Evolutionary conservation across 257 asterid genomes (phyloP).

Genomic region (Solanum dulcamara): DNA sequence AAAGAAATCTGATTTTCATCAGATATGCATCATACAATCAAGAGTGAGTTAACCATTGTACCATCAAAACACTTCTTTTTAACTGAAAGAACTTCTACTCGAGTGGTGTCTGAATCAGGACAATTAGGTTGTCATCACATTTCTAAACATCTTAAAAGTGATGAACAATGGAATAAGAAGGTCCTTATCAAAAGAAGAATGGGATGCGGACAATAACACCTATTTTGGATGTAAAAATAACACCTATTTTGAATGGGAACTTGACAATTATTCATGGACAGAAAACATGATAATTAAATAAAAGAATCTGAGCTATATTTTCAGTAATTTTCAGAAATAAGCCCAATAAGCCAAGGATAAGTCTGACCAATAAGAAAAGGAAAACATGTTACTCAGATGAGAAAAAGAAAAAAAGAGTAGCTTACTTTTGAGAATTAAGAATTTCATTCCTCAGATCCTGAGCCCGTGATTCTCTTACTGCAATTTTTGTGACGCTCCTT

Average conservation of each 20-base stretch:
- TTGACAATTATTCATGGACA: neutral
- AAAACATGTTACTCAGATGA: neutral
- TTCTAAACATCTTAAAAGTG: neutral
- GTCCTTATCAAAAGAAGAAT: neutral
- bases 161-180: neutral
- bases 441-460: conserved; percentile 90
- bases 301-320: neutral
- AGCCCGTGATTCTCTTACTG: conserved; percentile 78
- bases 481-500: conserved; percentile 76
- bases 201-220: neutral
- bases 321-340: neutral
- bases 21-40: neutral
- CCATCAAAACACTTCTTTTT: neutral
- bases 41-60: neutral
- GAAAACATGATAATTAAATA: neutral
- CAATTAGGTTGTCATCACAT: neutral
- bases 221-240: neutral
- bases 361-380: neutral
- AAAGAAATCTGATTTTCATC: neutral
- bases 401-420: conserved; percentile 2
- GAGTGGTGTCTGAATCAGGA: neutral
- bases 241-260: neutral
- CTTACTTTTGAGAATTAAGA: conserved; percentile 92
- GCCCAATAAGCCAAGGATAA: neutral
- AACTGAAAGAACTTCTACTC: neutral